Percentiles rank a stretch among this genome's conserved stretches.
Conservation (phyloP, 352 stramenopile genomes). For the Phytophthora fragariae region DNA sequence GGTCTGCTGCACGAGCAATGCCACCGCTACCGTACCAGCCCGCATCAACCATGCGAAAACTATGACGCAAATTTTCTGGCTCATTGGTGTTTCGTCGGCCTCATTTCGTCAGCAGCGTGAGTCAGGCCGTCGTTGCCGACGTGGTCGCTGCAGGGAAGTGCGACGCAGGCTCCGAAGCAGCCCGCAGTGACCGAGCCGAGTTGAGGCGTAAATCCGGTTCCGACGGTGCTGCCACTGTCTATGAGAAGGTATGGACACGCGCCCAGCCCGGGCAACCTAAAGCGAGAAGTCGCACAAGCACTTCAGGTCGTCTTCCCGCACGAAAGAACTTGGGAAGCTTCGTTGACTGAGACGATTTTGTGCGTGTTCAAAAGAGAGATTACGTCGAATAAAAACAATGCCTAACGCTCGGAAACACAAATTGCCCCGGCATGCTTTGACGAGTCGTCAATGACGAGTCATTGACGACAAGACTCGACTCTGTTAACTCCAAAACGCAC, state of each 20-base stretch:
- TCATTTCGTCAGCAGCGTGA: neutral
- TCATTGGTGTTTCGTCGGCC: neutral
- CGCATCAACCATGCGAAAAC: neutral
- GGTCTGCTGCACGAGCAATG: too few relatives aligned
- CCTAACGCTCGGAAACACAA: conserved; percentile 1
- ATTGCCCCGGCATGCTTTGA: conserved; percentile 5
- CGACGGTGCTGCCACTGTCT: neutral
- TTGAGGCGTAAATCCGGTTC: conserved; percentile 13
- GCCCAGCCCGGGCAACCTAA: neutral
- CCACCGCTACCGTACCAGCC: too few relatives aligned
- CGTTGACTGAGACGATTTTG: neutral
- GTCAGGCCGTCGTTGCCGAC: neutral
- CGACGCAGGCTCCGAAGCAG: neutral
- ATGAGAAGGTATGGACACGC: conserved; percentile 8
- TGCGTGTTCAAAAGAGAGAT: conserved; percentile 4
- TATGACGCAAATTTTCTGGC: neutral
- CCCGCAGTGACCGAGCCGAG: neutral
- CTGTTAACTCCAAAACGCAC: neutral
- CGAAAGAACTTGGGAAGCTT: neutral
- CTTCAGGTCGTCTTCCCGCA: neutral
- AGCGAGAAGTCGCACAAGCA: neutral
- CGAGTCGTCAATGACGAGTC: neutral
- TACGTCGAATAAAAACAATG: neutral
- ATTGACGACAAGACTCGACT: neutral
- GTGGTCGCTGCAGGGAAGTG: conserved; percentile 15